Evolutionary conservation across 2,329 filamentous ascomycete genomes (phyloP), one percentile per base, ranked within the genome.

Genomic region (Aspergillus texensis): DNA sequence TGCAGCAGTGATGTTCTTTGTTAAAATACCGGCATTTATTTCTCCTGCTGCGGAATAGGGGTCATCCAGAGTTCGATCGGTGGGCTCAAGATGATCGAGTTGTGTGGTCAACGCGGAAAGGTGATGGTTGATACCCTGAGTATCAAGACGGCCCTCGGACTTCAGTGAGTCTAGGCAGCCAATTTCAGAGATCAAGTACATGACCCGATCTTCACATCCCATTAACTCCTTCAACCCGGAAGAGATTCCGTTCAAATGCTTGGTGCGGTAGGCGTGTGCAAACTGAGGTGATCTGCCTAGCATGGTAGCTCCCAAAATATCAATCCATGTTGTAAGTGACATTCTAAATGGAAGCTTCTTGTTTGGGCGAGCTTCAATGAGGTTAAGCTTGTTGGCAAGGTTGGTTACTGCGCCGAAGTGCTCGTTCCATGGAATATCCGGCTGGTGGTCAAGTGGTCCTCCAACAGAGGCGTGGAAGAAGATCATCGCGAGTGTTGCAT

Each of bases 141-240:
- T 89, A 70, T 96, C 91, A 71, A 84, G 43, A 1, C 9, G 92
- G 70, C 91, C 91, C 62, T 91, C 88, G 41, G 83, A 80, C 83
- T 94, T 95, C 67, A 97, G 86, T 3, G 91, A 90, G 75, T 98
- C 95, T 52, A 99, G 88, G 78, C 95, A 98, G 58, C 94, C 92
- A 71, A 97, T 97, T 80, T 99, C 95, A 1, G 93, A 96, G 75
- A 99, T 96, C 71, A 98, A 84, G 78, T 97, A 98, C 93, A 99
- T 97, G 80, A 98, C 90, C 26, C 89, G 88, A 79, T 99, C 95
- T 66, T 98, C 94, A 77, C 95, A 98, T 70, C 95, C 95, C 94
- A 98, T 98, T 57, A 98, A 85, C 81, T 96, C 92, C 57, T 89
- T 89, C 30, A 99, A 86, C 9, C 95, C 95, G 6, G 92, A 91